Conservation (phyloP, 2,329 filamentous ascomycete species). For the Pseudogymnoascus verrucosus region DNA sequence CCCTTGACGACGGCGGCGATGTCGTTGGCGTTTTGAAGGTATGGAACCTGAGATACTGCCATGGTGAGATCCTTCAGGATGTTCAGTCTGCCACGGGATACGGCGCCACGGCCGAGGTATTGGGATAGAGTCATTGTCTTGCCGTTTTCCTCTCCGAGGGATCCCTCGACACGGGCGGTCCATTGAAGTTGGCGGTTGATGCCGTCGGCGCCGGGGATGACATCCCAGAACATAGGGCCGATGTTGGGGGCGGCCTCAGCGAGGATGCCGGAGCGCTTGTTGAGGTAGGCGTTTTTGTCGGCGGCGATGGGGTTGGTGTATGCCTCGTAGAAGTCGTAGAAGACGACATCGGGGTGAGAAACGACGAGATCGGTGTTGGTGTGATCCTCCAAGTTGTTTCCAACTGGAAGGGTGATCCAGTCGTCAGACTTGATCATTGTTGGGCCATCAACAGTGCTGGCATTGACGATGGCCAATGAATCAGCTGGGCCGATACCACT, state of each 20-base stretch:
- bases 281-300: conserved; percentile 39
- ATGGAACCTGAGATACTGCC: conserved; percentile 51
- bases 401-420: conserved; percentile 53
- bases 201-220: conserved; percentile 49
- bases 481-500: conserved; percentile 50
- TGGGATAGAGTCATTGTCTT: conserved; percentile 38
- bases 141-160: conserved; percentile 18
- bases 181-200: conserved; percentile 58
- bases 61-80: conserved; percentile 52
- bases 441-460: not conserved
- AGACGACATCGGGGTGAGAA: conserved; percentile 38
- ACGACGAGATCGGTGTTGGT: conserved; percentile 51
- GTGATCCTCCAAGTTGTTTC: conserved; percentile 53
- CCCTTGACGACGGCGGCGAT: conserved; percentile 53
- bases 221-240: conserved; percentile 54
- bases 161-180: conserved; percentile 54
- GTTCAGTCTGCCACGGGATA: conserved; percentile 51
- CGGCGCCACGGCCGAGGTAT: conserved; percentile 57
- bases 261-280: conserved; percentile 49
- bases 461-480: conserved; percentile 30
- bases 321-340: conserved; percentile 57
- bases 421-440: conserved; percentile 28
- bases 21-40: conserved; percentile 47
- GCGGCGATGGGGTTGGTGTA: conserved; percentile 39
- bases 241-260: conserved; percentile 60